A percentile compares a stretch with the other conserved stretches of the same genome.
These are phyloP conservation scores for Cladosporium austrohemisphaericum DNA, from an alignment of 2,329 filamentous ascomycete species.

Conservation along the genomic window DNA sequence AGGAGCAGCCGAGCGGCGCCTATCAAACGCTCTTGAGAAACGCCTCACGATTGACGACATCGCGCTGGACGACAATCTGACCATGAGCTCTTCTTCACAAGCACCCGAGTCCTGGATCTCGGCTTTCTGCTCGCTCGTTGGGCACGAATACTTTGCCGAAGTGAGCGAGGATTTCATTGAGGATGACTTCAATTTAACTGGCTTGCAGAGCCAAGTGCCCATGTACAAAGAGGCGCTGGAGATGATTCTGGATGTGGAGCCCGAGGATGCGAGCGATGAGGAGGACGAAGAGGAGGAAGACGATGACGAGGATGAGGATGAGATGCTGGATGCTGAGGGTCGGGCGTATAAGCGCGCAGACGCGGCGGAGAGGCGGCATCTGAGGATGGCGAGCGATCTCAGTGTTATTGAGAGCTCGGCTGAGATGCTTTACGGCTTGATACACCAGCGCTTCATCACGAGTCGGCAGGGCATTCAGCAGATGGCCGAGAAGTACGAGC, in stretches of 20 bases:
- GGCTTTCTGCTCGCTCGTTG: constrained; percentile 90
- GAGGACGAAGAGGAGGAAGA: constrained; percentile 69
- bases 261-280: constrained; percentile 87
- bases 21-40: constrained; percentile 29
- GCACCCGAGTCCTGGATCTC: constrained; percentile 91
- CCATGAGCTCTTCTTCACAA: constrained; percentile 56
- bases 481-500: constrained; percentile 98
- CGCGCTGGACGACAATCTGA: constrained; percentile 13
- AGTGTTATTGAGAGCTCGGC: constrained; percentile 95
- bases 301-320: constrained; percentile 55
- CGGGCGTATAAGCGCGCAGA: constrained; percentile 33
- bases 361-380: constrained; percentile 66
- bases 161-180: constrained; percentile 99
- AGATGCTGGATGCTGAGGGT: constrained; percentile 57
- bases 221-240: constrained; percentile 99
- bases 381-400: constrained; percentile 84
- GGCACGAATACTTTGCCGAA: constrained; percentile 98
- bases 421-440: constrained; percentile 96
- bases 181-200: constrained; percentile 98
- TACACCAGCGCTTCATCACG: constrained; percentile 98
- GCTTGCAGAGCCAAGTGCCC: constrained; percentile 87
- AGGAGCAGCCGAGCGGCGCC: constrained; percentile 18
- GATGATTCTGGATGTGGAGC: constrained; percentile 98
- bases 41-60: constrained; percentile 24
- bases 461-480: constrained; percentile 94